phyloP scores from a whole-genome alignment of 305 asterid species.

The Fraxinus albicans region DNA sequence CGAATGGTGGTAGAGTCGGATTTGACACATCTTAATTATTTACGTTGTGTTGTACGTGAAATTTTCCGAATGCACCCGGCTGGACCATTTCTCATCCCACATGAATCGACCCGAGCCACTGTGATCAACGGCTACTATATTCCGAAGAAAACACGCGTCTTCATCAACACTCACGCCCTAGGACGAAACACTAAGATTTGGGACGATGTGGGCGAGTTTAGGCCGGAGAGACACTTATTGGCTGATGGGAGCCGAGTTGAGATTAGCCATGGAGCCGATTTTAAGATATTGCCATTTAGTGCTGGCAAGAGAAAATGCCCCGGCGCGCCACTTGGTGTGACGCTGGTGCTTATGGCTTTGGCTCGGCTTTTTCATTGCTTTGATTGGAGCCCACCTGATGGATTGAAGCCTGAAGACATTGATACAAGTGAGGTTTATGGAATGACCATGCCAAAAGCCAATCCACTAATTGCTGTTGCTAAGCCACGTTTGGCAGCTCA shows the following conservation, averaged over 20 bases:
- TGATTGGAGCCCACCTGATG: conserved; percentile 68
- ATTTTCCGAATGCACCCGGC: conserved; percentile 96
- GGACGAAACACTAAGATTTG: conserved; percentile 79
- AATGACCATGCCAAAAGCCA: conserved; percentile 93
- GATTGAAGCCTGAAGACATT: conserved; percentile 53
- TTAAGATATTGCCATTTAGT: conserved; percentile 84
- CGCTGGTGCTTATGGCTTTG: conserved; percentile 78
- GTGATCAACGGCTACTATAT: conserved; percentile 68
- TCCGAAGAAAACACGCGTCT: conserved; percentile 79
- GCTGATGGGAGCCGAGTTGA: conserved; percentile 68
- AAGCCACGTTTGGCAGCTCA: conserved; percentile 60
- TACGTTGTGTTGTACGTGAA: conserved; percentile 85
- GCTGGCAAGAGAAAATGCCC: conserved; percentile 94
- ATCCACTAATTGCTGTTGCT: conserved; percentile 58
- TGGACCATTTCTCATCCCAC: conserved; percentile 91
- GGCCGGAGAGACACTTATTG: conserved; percentile 73
- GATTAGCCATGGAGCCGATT: conserved; percentile 90
- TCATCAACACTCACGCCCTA: conserved; percentile 86
- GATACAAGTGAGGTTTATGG: conserved; percentile 87
- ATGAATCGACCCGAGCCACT: conserved; percentile 68
- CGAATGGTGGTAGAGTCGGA: conserved; percentile 81
- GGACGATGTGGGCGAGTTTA: conserved; percentile 64
- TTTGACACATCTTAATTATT: conserved; percentile 62
- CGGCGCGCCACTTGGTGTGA: conserved; percentile 91
- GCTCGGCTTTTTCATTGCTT: conserved; percentile 80